phyloP scores from a whole-genome alignment of 2,329 filamentous ascomycete species.

The Aspergillus fumigatus region DNA sequence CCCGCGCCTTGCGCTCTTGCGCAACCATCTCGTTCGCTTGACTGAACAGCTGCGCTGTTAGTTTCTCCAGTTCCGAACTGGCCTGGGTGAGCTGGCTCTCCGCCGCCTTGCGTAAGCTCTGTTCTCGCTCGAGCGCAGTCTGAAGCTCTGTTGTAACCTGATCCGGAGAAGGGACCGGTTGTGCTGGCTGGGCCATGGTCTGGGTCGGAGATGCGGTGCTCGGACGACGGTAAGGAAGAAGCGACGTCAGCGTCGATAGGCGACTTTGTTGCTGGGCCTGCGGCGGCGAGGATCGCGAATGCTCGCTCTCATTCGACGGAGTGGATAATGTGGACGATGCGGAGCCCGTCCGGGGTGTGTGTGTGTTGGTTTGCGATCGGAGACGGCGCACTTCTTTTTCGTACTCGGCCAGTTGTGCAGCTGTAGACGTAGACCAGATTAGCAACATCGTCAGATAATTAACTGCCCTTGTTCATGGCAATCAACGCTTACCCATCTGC shows the following conservation, averaged over 20 bases:
- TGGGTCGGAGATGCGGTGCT: slow-evolving; percentile 27
- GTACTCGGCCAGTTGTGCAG: slow-evolving; percentile 57
- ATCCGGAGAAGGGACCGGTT: slow-evolving; percentile 21
- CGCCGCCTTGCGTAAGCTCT: slow-evolving; percentile 51
- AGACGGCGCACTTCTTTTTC: slow-evolving; percentile 57
- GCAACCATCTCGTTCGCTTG: slow-evolving; percentile 66
- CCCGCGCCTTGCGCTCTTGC: slow-evolving; percentile 55
- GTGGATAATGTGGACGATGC: slow-evolving; percentile 25
- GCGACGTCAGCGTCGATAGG: slow-evolving; percentile 35
- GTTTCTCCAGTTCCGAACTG: slow-evolving; percentile 57
- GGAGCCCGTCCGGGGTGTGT: slow-evolving; percentile 20
- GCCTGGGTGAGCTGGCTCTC: slow-evolving; percentile 53
- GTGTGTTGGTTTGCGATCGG: slow-evolving; percentile 27
- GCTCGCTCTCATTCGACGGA: slow-evolving; percentile 18
- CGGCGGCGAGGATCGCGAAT: slow-evolving; percentile 27
- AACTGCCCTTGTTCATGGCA: neutral
- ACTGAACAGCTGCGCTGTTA: slow-evolving; percentile 57
- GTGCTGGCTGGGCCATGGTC: slow-evolving; percentile 3
- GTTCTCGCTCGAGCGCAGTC: slow-evolving; percentile 52
- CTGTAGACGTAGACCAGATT: slow-evolving; percentile 27
- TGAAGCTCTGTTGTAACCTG: slow-evolving; percentile 43
- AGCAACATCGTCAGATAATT: neutral
- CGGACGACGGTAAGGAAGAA: slow-evolving; percentile 37
- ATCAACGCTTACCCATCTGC: slow-evolving; percentile 44
- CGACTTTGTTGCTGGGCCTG: slow-evolving; percentile 30